Percentiles rank a stretch among this genome's conserved stretches.
phyloP scores from a whole-genome alignment of 2,329 filamentous ascomycete genomes.

The Graphilbum sp. region DNA sequence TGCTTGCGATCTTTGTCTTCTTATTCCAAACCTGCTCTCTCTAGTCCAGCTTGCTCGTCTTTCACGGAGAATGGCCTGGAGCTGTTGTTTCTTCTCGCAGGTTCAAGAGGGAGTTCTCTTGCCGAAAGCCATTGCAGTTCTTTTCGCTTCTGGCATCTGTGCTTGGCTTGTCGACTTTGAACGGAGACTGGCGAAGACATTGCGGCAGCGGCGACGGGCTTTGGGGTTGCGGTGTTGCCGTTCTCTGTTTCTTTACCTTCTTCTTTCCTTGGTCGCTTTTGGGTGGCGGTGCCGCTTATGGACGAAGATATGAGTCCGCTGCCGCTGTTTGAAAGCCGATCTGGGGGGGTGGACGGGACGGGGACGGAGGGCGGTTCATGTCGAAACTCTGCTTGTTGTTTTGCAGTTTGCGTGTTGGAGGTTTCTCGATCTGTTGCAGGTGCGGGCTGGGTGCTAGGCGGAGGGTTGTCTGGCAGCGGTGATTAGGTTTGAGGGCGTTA shows the following conservation, averaged over 20 bases:
- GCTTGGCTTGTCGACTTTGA: slow-evolving; percentile 1
- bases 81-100: background rate
- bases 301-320: slow-evolving; percentile 87
- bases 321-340: slow-evolving; percentile 13
- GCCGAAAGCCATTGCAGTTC: background rate
- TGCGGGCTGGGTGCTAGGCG: background rate
- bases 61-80: background rate
- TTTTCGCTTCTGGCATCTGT: background rate
- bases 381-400: slow-evolving; percentile 1
- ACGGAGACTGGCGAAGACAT: background rate
- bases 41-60: background rate
- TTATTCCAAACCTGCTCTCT: slow-evolving; percentile 1
- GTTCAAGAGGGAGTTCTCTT: slow-evolving; percentile 6
- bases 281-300: slow-evolving; percentile 20
- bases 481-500: slow-evolving; percentile 1
- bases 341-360: slow-evolving; percentile 8
- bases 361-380: slow-evolving; percentile 1
- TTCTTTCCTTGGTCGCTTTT: background rate
- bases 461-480: background rate
- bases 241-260: slow-evolving; percentile 9
- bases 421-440: background rate
- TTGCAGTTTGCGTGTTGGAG: slow-evolving; percentile 4
- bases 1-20: background rate
- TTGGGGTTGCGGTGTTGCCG: slow-evolving; percentile 12
- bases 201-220: background rate